phyloP scores from a whole-genome alignment of 176 grass and related monocot genomes.

The Cenchrus americanus region DNA sequence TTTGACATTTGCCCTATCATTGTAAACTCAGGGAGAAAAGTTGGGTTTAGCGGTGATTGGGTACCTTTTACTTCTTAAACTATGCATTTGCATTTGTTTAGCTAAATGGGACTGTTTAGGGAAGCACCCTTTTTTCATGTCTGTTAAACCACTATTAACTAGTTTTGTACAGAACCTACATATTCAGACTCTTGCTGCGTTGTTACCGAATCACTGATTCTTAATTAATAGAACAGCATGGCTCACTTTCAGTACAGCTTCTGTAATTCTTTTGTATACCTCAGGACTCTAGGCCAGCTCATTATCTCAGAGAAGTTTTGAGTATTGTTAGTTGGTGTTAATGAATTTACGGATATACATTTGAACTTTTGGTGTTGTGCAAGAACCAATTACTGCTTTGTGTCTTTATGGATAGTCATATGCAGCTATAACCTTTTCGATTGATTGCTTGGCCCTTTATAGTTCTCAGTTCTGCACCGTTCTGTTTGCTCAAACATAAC shows the following conservation, averaged over 20 bases:
- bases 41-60: not conserved
- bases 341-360: not conserved
- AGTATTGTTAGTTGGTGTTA: not conserved
- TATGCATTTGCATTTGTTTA: not conserved
- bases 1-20: not conserved
- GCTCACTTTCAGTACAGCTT: not conserved
- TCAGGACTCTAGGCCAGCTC: not conserved
- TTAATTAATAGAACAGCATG: not conserved
- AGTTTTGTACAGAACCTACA: not conserved
- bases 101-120: not conserved
- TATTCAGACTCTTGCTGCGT: not conserved
- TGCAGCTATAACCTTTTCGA: not conserved
- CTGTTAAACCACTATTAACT: not conserved
- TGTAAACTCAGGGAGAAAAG: not conserved
- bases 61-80: not conserved
- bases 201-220: constrained; percentile 14
- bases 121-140: not conserved
- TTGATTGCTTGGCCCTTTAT: not conserved
- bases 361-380: not conserved
- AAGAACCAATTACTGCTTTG: constrained; percentile 1
- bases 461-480: not conserved
- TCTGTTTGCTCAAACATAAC: not conserved
- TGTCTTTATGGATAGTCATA: not conserved
- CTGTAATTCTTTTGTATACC: not conserved
- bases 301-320: not conserved